Conservation (phyloP, 768 basidiomycete genomes). For the Suillus sp. region DNA sequence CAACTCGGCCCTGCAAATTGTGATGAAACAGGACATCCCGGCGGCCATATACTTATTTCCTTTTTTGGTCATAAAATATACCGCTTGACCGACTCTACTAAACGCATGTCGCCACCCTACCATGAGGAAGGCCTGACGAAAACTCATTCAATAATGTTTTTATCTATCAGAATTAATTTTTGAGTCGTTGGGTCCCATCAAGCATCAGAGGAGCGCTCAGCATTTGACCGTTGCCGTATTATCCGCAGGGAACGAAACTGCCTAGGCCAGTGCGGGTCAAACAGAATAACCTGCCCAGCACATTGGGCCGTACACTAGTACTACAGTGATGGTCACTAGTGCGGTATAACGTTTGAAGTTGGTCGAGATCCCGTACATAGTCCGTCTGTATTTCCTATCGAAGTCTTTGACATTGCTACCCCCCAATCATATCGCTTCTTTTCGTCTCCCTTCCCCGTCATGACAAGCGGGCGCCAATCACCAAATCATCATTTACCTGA, state of each 20-base stretch:
- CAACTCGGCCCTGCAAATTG: not conserved
- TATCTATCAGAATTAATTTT: too few species aligned
- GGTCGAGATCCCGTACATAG: not conserved
- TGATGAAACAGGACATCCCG: not conserved
- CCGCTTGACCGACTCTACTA: too few species aligned
- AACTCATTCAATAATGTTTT: too few species aligned
- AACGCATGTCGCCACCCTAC: too few species aligned
- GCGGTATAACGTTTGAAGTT: not conserved
- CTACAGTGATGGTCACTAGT: not conserved
- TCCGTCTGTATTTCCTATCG: not conserved
- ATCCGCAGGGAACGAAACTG: too few species aligned
- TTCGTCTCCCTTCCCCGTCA: not conserved
- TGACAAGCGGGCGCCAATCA: not conserved
- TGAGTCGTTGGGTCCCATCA: too few species aligned
- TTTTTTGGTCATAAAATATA: conserved; percentile 10
- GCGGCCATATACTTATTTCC: not conserved
- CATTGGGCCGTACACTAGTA: too few species aligned
- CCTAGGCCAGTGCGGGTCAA: too few species aligned
- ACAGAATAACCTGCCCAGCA: too few species aligned
- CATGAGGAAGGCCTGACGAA: too few species aligned
- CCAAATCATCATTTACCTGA: not conserved
- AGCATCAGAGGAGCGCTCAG: too few species aligned
- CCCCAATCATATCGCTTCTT: not conserved
- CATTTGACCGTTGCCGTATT: too few species aligned
- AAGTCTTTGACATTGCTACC: not conserved